Conservation (phyloP, 2,329 filamentous ascomycete species). For the Hymenoscyphus albidus region DNA sequence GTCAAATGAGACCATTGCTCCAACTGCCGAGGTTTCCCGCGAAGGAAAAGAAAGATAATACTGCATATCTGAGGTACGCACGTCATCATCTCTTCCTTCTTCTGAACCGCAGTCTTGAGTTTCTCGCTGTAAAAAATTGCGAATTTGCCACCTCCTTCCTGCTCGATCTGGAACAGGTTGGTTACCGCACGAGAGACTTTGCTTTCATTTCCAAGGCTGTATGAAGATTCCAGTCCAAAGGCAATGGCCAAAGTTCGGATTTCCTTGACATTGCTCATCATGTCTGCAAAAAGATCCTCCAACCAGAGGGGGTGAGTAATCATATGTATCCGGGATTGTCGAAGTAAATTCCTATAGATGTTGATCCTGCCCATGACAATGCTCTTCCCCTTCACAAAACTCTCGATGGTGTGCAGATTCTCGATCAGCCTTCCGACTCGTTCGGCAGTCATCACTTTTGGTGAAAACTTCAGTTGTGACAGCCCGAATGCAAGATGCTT, state of each 20-base stretch:
- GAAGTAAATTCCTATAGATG: slow-evolving; percentile 74
- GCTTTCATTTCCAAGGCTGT: slow-evolving; percentile 64
- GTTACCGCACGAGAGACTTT: slow-evolving; percentile 63
- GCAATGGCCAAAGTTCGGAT: slow-evolving; percentile 71
- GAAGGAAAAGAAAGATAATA: slow-evolving; percentile 72
- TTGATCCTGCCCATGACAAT: slow-evolving; percentile 72
- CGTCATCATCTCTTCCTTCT: slow-evolving; percentile 52
- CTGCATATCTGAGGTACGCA: slow-evolving; percentile 88
- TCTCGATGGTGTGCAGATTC: slow-evolving; percentile 67
- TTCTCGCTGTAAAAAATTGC: slow-evolving; percentile 65
- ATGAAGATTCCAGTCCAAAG: slow-evolving; percentile 68
- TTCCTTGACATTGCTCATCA: slow-evolving; percentile 75
- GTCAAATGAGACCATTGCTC: slow-evolving; percentile 68
- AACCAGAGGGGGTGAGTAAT: slow-evolving; percentile 72
- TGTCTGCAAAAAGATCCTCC: slow-evolving; percentile 73
- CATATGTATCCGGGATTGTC: slow-evolving; percentile 69
- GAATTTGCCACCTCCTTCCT: slow-evolving; percentile 17
- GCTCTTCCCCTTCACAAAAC: slow-evolving; percentile 73
- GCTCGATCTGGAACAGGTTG: slow-evolving; percentile 55
- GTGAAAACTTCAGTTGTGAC: slow-evolving; percentile 72
- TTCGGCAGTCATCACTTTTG: slow-evolving; percentile 68
- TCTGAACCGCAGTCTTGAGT: slow-evolving; percentile 65
- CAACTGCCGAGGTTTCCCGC: slow-evolving; percentile 54
- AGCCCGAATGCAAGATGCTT: slow-evolving; percentile 78
- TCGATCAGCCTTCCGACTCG: slow-evolving; percentile 68